phyloP scores from a whole-genome alignment of 495 filamentous ascomycete genomes.

The Bacidia rubella region DNA sequence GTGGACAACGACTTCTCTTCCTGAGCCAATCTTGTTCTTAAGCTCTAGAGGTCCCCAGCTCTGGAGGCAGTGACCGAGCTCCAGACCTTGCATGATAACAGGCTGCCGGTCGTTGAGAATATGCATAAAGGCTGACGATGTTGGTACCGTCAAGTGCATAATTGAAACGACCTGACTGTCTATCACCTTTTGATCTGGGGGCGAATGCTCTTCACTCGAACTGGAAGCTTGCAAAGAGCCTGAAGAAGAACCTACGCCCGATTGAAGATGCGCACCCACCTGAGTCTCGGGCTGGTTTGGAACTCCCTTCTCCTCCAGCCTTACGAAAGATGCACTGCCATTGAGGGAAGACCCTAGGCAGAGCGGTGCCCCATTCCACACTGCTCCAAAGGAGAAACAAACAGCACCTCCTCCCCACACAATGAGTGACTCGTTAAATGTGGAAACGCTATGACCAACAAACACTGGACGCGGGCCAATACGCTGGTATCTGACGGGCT shows the following conservation, averaged over 20 bases:
- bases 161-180: too few relatives aligned
- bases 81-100: constrained; percentile 47
- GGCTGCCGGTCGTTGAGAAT: constrained; percentile 42
- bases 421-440: constrained; percentile 33
- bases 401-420: constrained; percentile 72
- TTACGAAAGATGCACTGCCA: background rate
- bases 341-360: too few relatives aligned
- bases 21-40: constrained; percentile 44
- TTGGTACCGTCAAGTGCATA: too few relatives aligned
- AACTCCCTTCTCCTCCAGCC: background rate
- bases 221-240: too few relatives aligned
- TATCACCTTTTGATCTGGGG: too few relatives aligned
- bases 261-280: constrained; percentile 24
- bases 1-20: constrained; percentile 62
- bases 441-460: constrained; percentile 46
- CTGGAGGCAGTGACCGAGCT: constrained; percentile 52
- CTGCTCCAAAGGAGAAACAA: constrained; percentile 78
- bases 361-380: constrained; percentile 45
- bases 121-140: background rate
- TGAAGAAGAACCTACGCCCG: too few relatives aligned
- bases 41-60: constrained; percentile 63
- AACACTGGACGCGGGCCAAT: constrained; percentile 43
- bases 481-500: constrained; percentile 2
- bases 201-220: too few relatives aligned
- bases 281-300: background rate